phyloP scores from a whole-genome alignment of 352 stramenopile genomes.

The Phytophthora fragariaefolia region DNA sequence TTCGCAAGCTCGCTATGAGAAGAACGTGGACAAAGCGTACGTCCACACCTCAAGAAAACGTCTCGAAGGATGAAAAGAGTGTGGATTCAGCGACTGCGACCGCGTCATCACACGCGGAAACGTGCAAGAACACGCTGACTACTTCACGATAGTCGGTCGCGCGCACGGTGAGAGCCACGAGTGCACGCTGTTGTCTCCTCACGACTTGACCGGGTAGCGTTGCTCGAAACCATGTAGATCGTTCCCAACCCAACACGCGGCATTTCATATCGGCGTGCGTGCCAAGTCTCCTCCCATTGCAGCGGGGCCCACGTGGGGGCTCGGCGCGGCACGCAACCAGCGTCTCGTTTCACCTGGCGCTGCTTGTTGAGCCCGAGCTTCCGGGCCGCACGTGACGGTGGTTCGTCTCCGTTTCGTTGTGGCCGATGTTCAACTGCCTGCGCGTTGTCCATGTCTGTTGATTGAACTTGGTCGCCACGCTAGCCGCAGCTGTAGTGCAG shows the following conservation, averaged over 20 bases:
- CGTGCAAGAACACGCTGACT: slow-evolving; percentile 24
- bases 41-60: neutral
- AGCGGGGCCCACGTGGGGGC: slow-evolving; percentile 17
- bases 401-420: slow-evolving; percentile 9
- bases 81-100: slow-evolving; percentile 6
- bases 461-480: slow-evolving; percentile 19
- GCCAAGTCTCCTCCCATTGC: slow-evolving; percentile 22
- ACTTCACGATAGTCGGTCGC: slow-evolving; percentile 37
- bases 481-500: neutral
- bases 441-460: slow-evolving; percentile 1
- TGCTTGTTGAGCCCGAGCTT: slow-evolving; percentile 3
- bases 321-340: no score
- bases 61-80: slow-evolving; percentile 12
- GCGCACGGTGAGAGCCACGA: slow-evolving; percentile 12
- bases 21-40: slow-evolving; percentile 29
- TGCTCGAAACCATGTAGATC: slow-evolving; percentile 28
- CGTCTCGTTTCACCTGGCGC: neutral
- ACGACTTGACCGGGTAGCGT: slow-evolving; percentile 18
- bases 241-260: slow-evolving; percentile 12
- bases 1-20: neutral
- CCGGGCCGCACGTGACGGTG: slow-evolving; percentile 19
- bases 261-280: slow-evolving; percentile 26
- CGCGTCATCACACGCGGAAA: slow-evolving; percentile 29
- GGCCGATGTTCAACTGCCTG: neutral
- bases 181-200: slow-evolving; percentile 4